Evolutionary conservation across 2,329 filamentous ascomycete species (phyloP).

Genomic region (Grosmannia clavigera): DNA sequence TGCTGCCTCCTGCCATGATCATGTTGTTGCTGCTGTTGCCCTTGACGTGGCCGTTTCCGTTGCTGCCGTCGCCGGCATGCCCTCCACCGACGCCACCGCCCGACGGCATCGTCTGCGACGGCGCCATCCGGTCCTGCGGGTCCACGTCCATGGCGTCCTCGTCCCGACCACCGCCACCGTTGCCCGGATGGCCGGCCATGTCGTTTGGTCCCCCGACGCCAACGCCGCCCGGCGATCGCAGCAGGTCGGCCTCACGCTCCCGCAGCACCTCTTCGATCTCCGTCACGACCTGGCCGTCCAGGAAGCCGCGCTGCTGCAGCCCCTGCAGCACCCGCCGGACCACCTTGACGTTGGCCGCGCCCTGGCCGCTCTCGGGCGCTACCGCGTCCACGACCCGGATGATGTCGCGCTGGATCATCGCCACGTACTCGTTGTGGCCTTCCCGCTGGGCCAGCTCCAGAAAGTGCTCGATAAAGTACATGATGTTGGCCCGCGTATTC

Average conservation of each 20-base stretch:
- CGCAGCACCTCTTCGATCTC: conserved; percentile 78
- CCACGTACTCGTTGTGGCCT: conserved; percentile 67
- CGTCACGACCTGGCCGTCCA: conserved; percentile 59
- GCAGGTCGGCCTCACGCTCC: conserved; percentile 56
- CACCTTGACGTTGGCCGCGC: conserved; percentile 88
- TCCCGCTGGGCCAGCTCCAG: conserved; percentile 74
- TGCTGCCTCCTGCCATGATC: conserved; percentile 4
- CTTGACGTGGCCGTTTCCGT: not conserved
- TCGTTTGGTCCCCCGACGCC: not conserved
- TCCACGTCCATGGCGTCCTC: conserved; percentile 22
- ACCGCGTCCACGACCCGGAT: conserved; percentile 85
- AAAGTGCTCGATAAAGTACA: conserved; percentile 97
- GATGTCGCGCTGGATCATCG: conserved; percentile 93
- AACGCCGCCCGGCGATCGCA: conserved; percentile 31
- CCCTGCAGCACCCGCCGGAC: conserved; percentile 65
- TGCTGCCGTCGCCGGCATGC: not conserved
- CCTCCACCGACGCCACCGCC: conserved; percentile 5
- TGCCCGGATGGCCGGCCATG: not conserved
- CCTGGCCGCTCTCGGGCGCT: conserved; percentile 72
- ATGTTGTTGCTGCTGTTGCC: not conserved
- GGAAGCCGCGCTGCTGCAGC: conserved; percentile 57
- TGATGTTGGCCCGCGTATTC: conserved; percentile 96
- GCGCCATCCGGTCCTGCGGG: conserved; percentile 23
- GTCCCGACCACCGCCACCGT: not conserved
- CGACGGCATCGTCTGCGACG: conserved; percentile 27